Conservation (phyloP, 2,329 filamentous ascomycete species). For the Monosporascus sp. region DNA sequence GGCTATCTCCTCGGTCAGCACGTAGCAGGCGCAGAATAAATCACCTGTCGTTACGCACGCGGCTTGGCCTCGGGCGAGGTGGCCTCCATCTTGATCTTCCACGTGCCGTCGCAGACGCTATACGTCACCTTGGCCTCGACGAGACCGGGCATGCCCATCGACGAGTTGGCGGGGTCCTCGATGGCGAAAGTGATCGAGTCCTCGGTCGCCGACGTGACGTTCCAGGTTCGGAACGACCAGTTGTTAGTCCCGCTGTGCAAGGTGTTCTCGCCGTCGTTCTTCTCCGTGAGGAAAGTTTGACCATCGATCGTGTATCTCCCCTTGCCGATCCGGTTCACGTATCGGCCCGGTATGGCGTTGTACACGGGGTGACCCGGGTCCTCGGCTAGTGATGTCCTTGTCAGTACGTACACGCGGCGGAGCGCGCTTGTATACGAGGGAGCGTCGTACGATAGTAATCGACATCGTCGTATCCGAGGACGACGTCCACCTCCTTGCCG, state of each 20-base stretch:
- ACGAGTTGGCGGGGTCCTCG: conserved; percentile 51
- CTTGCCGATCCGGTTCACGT: conserved; percentile 60
- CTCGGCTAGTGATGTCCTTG: conserved; percentile 24
- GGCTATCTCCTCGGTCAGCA: conserved; percentile 27
- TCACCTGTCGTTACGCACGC: conserved; percentile 24
- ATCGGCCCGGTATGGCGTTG: conserved; percentile 57
- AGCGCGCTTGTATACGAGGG: not conserved
- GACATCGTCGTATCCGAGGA: conserved; percentile 58
- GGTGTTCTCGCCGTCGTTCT: conserved; percentile 50
- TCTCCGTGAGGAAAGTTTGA: conserved; percentile 44
- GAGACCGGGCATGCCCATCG: conserved; percentile 55
- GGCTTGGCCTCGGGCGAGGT: conserved; percentile 43
- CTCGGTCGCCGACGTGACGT: conserved; percentile 47
- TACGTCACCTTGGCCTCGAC: conserved; percentile 59
- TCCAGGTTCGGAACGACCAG: conserved; percentile 60
- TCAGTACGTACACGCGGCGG: conserved; percentile 1
- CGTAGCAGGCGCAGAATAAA: conserved; percentile 4
- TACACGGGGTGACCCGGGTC: conserved; percentile 52
- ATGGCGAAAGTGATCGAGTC: conserved; percentile 62
- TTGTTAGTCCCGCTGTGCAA: conserved; percentile 55
- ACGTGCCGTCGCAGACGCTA: conserved; percentile 49
- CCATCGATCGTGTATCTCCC: conserved; percentile 49
- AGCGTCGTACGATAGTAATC: conserved; percentile 43
- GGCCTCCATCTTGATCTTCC: conserved; percentile 56
- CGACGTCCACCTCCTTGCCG: conserved; percentile 55